Evolutionary conservation across 495 filamentous ascomycete species (phyloP).

Genomic region (Penicillium coffeae): DNA sequence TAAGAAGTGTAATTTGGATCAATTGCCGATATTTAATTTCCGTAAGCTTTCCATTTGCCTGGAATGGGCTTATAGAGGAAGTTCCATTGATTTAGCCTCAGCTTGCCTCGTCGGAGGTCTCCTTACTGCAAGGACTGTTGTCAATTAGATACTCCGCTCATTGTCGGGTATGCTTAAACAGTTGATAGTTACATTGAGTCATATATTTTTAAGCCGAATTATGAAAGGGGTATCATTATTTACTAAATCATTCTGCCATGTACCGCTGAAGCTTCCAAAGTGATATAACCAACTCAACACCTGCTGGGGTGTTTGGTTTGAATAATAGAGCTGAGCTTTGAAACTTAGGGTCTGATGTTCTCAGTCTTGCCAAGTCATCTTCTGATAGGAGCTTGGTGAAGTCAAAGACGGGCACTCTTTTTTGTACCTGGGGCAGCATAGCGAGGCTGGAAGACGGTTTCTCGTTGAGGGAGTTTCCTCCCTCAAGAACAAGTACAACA

Average conservation of each 20-base stretch:
- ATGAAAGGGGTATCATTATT: no score
- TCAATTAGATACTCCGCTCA: no score
- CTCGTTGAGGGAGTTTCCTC: background rate
- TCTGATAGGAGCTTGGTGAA: constrained; percentile 34
- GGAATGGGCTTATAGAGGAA: no score
- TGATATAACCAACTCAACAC: constrained; percentile 48
- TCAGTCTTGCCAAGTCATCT: constrained; percentile 28
- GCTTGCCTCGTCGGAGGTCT: no score
- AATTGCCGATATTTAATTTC: no score
- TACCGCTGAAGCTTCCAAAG: constrained; percentile 70
- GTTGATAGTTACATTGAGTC: no score
- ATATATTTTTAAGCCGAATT: no score
- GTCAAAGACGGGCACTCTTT: constrained; percentile 44
- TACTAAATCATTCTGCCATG: constrained; percentile 18
- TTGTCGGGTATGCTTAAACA: no score
- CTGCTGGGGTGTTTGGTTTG: constrained; percentile 32
- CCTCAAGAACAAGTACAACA: constrained; percentile 26
- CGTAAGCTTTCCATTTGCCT: no score
- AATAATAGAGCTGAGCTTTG: constrained; percentile 31
- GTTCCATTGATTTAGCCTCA: no score
- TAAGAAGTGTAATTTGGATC: no score
- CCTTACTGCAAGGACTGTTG: no score
- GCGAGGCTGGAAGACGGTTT: constrained; percentile 22
- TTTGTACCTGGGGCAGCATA: constrained; percentile 24
- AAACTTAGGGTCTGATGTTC: constrained; percentile 20